Evolutionary conservation across 257 asterid genomes (phyloP).

Genomic region (Petunia axillaris): DNA sequence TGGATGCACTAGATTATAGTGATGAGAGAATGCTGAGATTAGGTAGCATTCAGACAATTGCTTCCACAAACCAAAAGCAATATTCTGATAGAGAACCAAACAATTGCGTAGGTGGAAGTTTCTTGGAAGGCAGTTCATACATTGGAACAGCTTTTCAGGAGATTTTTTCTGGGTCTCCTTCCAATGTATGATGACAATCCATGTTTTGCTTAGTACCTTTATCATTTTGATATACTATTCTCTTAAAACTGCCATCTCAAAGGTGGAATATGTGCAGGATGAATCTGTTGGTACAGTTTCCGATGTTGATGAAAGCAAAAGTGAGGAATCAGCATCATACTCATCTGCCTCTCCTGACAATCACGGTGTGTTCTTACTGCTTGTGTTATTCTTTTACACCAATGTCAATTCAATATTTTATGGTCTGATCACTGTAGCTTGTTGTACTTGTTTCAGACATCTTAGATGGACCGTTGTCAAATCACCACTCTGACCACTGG

Average conservation of each 20-base stretch:
- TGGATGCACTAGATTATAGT: conserved; percentile 36
- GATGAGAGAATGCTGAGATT: conserved; percentile 28
- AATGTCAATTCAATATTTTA: background rate
- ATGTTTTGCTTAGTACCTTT: conserved; percentile 27
- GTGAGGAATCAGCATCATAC: conserved; percentile 41
- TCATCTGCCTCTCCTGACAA: conserved; percentile 47
- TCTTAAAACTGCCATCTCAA: conserved; percentile 21
- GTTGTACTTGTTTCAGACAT: conserved; percentile 25
- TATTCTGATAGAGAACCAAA: conserved; percentile 33
- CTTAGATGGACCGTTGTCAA: conserved; percentile 24
- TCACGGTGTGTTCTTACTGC: conserved; percentile 39
- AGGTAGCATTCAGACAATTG: conserved; percentile 26
- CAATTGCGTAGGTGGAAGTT: conserved; percentile 29
- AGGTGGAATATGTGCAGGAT: conserved; percentile 49
- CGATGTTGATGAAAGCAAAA: conserved; percentile 46
- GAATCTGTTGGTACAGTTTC: conserved; percentile 43
- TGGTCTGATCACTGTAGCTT: conserved; percentile 4
- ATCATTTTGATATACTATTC: conserved; percentile 26
- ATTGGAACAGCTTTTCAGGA: conserved; percentile 34
- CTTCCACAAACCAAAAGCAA: conserved; percentile 30
- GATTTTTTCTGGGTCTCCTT: conserved; percentile 28
- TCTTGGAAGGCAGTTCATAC: conserved; percentile 35
- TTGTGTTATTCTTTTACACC: conserved; percentile 19
- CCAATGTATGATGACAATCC: conserved; percentile 34
- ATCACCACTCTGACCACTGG: conserved; percentile 22